These are phyloP conservation scores for Westerdykella sp. DNA, from an alignment of 2,329 filamentous ascomycete genomes.

Conservation along the genomic window DNA sequence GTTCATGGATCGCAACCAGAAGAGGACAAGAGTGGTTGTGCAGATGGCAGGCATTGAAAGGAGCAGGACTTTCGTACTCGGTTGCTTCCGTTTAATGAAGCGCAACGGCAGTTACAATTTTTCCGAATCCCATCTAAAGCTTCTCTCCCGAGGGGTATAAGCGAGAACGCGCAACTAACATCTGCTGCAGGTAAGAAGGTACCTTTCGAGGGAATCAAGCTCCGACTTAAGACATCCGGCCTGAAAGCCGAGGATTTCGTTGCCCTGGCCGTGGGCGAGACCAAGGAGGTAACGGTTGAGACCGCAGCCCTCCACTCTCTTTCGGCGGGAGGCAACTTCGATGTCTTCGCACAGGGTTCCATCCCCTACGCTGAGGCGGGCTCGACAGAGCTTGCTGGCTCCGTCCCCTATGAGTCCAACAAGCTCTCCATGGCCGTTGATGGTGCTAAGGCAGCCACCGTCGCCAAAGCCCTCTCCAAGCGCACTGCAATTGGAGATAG, in stretches of 20 bases:
- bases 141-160: not conserved
- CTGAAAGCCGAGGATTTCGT: conserved; percentile 48
- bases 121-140: not conserved
- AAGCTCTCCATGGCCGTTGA: conserved; percentile 53
- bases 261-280: conserved; percentile 42
- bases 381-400: conserved; percentile 50
- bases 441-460: conserved; percentile 46
- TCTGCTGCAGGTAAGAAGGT: conserved; percentile 37
- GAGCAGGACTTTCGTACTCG: too few relatives aligned
- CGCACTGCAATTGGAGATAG: conserved; percentile 49
- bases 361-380: conserved; percentile 38
- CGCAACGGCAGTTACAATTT: not conserved
- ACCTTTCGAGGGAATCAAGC: conserved; percentile 50
- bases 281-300: conserved; percentile 50
- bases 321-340: conserved; percentile 47
- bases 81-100: too few relatives aligned
- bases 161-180: not conserved
- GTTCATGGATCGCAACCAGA: too few relatives aligned
- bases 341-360: conserved; percentile 49
- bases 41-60: not conserved
- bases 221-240: conserved; percentile 42
- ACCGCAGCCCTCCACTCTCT: conserved; percentile 53
- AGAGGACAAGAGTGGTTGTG: not conserved
- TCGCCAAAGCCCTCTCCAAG: conserved; percentile 45
- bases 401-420: conserved; percentile 55